Base-by-base conservation (phyloP, 2,329 filamentous ascomycete species). In the Amphichorda felina region DNA sequence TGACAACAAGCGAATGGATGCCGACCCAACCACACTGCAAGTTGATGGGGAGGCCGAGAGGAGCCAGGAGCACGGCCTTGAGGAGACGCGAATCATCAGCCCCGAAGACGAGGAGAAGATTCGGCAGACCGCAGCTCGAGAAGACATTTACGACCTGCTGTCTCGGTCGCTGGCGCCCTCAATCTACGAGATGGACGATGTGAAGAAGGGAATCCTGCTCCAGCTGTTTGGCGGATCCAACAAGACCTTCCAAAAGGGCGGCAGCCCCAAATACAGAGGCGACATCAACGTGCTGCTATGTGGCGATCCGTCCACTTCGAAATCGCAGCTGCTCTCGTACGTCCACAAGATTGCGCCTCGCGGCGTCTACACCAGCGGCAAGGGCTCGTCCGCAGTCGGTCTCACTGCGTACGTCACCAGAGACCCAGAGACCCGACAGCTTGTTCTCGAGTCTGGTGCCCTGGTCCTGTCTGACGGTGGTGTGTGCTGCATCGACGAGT, bases 161-260 rank as follows among this genome's bases (percentile, higher is more conserved):
- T 74, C 91, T 14, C 77, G 89, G 26, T 96, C 89, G 2, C 67
- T 98, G 19, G 91, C 91, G 2, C 91, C 91, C 11, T 95, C 88
- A 40, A 82, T 98, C 50, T 95, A 93, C 62, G 91, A 98, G 59
- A 83, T 94, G 79, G 91, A 98, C 46, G 91, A 98, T 50, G 87
- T 96, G 33, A 98, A 98, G 69, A 98, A 98, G 62, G 91, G 91
- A 9, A 95, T 98, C 41, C 68, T 98, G 9, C 76, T 98, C 4
- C 91, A 98, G 52, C 75, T 98, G 28, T 98, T 98, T 54, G 89
- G 91, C 26, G 91, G 91, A 38, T 94, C 91, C 24, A 98, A 98
- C 67, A 98, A 98, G 63, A 85, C 84, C 1, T 98, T 98, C 57
- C 76, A 94, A 40, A 96, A 95, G 59, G 91, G 91, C 38, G 91